Percentiles rank a stretch among this genome's conserved stretches.
Evolutionary conservation across 495 filamentous ascomycete species (phyloP).

Genomic region (Xanthoparmelia taractica): DNA sequence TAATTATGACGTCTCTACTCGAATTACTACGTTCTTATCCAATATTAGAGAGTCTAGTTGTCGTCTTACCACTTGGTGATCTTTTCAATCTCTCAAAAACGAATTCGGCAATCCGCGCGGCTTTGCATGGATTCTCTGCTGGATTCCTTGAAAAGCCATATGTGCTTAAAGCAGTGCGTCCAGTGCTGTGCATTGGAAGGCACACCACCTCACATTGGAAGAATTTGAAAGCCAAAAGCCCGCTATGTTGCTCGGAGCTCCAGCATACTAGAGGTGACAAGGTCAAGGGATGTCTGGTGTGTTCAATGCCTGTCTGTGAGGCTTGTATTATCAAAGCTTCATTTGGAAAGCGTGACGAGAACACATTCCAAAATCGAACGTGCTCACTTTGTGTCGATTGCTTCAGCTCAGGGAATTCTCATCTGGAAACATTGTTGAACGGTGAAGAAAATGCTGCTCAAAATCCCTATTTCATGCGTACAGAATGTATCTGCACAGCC

Average conservation of each 20-base stretch:
- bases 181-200: slow-evolving; percentile 19
- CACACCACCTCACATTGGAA: slow-evolving; percentile 25
- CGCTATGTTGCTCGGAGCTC: slow-evolving; percentile 21
- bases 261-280: slow-evolving; percentile 22
- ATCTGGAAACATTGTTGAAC: slow-evolving; percentile 11
- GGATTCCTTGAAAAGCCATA: no score
- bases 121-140: slow-evolving; percentile 25
- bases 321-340: slow-evolving; percentile 28
- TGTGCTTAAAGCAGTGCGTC: not conserved
- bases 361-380: slow-evolving; percentile 24
- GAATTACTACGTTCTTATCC: slow-evolving; percentile 25
- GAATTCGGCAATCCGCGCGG: slow-evolving; percentile 21
- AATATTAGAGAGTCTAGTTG: slow-evolving; percentile 20
- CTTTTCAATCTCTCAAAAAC: slow-evolving; percentile 25
- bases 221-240: slow-evolving; percentile 23
- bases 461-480: slow-evolving; percentile 9
- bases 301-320: slow-evolving; percentile 30
- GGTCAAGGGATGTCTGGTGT: slow-evolving; percentile 24
- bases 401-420: slow-evolving; percentile 20
- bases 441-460: not conserved
- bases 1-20: slow-evolving; percentile 21
- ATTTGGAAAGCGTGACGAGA: slow-evolving; percentile 23
- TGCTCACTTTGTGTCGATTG: slow-evolving; percentile 24
- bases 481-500: slow-evolving; percentile 24
- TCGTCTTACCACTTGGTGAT: slow-evolving; percentile 23